Evolutionary conservation across 495 filamentous ascomycete species (phyloP).

Genomic region (Tuber melanosporum): DNA sequence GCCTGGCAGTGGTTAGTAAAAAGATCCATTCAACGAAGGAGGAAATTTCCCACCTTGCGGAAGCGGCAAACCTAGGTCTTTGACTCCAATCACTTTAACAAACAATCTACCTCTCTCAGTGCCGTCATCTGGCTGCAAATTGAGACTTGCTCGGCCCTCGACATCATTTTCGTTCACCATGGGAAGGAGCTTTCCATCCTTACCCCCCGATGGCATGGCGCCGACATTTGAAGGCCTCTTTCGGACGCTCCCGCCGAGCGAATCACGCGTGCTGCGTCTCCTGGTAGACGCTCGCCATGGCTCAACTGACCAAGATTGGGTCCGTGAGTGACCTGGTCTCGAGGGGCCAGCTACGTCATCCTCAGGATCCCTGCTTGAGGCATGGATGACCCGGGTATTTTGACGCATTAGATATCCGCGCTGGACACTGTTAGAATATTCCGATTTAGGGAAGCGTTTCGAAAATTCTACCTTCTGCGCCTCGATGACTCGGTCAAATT

Average conservation of each 20-base stretch:
- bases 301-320: conserved; percentile 88
- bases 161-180: conserved; percentile 45
- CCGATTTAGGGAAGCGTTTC: conserved; percentile 45
- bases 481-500: conserved; percentile 94
- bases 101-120: conserved; percentile 89
- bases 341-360: conserved; percentile 54
- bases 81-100: conserved; percentile 94
- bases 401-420: conserved; percentile 98
- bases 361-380: conserved; percentile 59
- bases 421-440: conserved; percentile 65
- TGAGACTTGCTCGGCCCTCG: conserved; percentile 39
- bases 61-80: conserved; percentile 84
- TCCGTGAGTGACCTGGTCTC: conserved; percentile 63
- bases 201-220: conserved; percentile 73
- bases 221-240: conserved; percentile 59
- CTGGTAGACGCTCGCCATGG: conserved; percentile 82
- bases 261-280: conserved; percentile 58
- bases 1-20: conserved; percentile 52
- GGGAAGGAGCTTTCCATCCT: conserved; percentile 66
- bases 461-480: conserved; percentile 86
- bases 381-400: conserved; percentile 93
- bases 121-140: conserved; percentile 62
- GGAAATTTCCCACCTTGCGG: conserved; percentile 64
- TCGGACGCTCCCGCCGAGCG: conserved; percentile 43
- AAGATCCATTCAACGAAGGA: conserved; percentile 15